These are phyloP conservation scores for Fraxinus anomala DNA, from an alignment of 257 asterid species.

Conservation along the genomic window DNA sequence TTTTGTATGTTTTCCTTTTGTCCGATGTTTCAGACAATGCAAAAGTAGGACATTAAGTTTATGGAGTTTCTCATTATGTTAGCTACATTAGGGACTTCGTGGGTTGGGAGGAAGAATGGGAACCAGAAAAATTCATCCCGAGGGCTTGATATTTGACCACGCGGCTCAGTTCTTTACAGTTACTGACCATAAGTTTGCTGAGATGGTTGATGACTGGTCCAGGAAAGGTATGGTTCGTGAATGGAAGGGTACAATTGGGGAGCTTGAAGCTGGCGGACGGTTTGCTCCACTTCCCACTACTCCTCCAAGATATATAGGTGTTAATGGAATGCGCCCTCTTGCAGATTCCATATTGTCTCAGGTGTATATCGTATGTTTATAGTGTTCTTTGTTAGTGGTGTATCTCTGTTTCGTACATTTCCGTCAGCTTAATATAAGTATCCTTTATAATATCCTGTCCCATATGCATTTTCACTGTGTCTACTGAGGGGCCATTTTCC, in stretches of 20 bases:
- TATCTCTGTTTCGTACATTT: not conserved
- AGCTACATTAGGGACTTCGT: constrained; percentile 68
- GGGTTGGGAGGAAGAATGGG: constrained; percentile 98
- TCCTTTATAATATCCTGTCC: not conserved
- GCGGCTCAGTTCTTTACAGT: constrained; percentile 96
- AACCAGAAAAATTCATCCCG: constrained; percentile 74
- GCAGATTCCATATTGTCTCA: constrained; percentile 77
- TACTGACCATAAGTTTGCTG: constrained; percentile 62
- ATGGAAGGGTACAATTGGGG: constrained; percentile 71
- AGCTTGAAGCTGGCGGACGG: constrained; percentile 76
- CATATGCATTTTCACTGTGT: not conserved
- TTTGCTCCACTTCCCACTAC: constrained; percentile 60
- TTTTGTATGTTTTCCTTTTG: not conserved
- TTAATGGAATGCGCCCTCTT: constrained; percentile 87
- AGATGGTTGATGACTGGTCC: constrained; percentile 75
- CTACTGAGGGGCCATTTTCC: not conserved
- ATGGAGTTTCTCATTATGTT: constrained; percentile 37
- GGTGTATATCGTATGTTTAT: constrained; percentile 42
- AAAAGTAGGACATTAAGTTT: constrained; percentile 14
- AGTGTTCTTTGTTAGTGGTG: not conserved
- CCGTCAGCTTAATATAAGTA: not conserved
- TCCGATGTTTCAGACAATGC: not conserved
- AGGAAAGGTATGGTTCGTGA: constrained; percentile 62
- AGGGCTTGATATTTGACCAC: constrained; percentile 72
- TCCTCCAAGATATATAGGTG: constrained; percentile 70